phyloP scores from a whole-genome alignment of 352 stramenopile species.

The Pythium aquatile region DNA sequence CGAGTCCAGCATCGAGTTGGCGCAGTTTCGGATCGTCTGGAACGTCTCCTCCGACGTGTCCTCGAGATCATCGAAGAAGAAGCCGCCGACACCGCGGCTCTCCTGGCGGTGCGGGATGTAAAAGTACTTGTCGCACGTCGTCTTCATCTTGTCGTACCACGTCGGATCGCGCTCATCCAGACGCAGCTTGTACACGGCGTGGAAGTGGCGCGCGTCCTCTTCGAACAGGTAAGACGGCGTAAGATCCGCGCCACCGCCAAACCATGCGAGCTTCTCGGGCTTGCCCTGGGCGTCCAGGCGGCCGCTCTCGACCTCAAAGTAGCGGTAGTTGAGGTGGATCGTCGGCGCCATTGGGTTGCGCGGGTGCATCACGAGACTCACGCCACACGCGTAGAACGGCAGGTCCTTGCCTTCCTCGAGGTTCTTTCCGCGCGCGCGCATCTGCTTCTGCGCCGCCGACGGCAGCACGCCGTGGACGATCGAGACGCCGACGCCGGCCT shows the following conservation, averaged over 20 bases:
- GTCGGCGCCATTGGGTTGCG: slow-evolving; percentile 93
- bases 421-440: slow-evolving; percentile 75
- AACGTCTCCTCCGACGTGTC: slow-evolving; percentile 90
- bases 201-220: slow-evolving; percentile 96
- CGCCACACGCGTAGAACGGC: slow-evolving; percentile 95
- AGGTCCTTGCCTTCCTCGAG: slow-evolving; percentile 74
- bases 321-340: slow-evolving; percentile 98
- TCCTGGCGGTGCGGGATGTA: slow-evolving; percentile 96
- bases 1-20: slow-evolving; percentile 86
- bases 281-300: slow-evolving; percentile 78
- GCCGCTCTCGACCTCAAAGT: slow-evolving; percentile 95
- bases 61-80: slow-evolving; percentile 99
- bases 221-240: slow-evolving; percentile 97
- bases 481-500: slow-evolving; percentile 96
- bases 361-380: slow-evolving; percentile 98
- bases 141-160: slow-evolving; percentile 96
- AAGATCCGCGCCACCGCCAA: slow-evolving; percentile 96
- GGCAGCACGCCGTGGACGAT: slow-evolving; percentile 97
- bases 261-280: slow-evolving; percentile 89
- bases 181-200: slow-evolving; percentile 94
- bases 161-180: slow-evolving; percentile 93
- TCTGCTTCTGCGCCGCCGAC: slow-evolving; percentile 79
- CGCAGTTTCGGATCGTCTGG: slow-evolving; percentile 73
- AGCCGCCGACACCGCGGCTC: slow-evolving; percentile 94
- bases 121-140: slow-evolving; percentile 98